Evolutionary conservation across 202 grass and related monocot genomes (phyloP).

Genomic region (Bolboschoenoplectus hybrid): DNA sequence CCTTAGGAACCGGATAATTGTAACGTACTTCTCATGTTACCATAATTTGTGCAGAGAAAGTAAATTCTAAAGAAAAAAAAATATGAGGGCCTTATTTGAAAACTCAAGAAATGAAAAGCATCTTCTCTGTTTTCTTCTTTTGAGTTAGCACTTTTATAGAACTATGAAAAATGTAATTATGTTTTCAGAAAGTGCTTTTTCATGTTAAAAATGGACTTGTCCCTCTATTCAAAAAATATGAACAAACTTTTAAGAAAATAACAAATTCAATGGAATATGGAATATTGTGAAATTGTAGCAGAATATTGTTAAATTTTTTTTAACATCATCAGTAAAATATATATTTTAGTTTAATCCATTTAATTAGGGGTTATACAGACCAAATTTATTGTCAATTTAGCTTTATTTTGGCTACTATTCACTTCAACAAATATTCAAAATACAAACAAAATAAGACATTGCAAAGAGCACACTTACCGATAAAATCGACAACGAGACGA

Average conservation of each 20-base stretch:
- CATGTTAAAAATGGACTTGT: not conserved
- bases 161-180: not conserved
- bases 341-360: not conserved
- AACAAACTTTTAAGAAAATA: not conserved
- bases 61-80: not conserved
- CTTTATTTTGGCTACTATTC: not conserved
- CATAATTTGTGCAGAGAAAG: not conserved
- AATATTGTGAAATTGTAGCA: no score
- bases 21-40: not conserved
- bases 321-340: no score
- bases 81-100: not conserved
- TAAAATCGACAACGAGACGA: constrained; percentile 64
- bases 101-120: not conserved
- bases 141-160: not conserved
- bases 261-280: not conserved
- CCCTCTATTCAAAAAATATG: no score
- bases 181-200: not conserved
- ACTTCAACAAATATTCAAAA: not conserved
- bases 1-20: not conserved
- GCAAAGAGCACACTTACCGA: constrained; percentile 41
- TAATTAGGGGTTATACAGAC: not conserved
- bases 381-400: not conserved
- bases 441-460: not conserved
- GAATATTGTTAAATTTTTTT: no score
- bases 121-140: not conserved